Conservation (phyloP, 495 filamentous ascomycete genomes). For the Cetradonia linearis region DNA sequence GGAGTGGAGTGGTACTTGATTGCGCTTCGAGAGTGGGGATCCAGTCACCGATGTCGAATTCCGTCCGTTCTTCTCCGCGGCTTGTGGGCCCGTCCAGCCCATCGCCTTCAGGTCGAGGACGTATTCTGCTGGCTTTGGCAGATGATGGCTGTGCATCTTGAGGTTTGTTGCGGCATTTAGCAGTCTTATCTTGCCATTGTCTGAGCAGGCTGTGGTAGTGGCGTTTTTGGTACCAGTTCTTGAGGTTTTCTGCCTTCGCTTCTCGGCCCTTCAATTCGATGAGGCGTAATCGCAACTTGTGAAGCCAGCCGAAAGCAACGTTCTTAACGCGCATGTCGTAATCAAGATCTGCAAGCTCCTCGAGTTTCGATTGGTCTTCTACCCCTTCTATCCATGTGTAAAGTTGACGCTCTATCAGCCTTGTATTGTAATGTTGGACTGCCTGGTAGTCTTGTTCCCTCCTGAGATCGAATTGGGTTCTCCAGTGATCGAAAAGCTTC, state of each 20-base stretch:
- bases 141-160: slow-evolving; percentile 8
- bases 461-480: slow-evolving; percentile 31
- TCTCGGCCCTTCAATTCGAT: slow-evolving; percentile 40
- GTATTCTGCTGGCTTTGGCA: slow-evolving; percentile 5
- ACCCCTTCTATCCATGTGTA: slow-evolving; percentile 38
- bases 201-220: slow-evolving; percentile 48
- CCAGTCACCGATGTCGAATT: slow-evolving; percentile 40
- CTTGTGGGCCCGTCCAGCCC: slow-evolving; percentile 16
- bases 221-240: slow-evolving; percentile 46
- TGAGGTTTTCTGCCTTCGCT: slow-evolving; percentile 44
- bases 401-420: slow-evolving; percentile 38
- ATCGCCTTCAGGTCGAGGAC: slow-evolving; percentile 9
- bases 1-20: slow-evolving; percentile 37
- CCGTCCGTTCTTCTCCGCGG: slow-evolving; percentile 32
- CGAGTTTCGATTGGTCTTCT: slow-evolving; percentile 34
- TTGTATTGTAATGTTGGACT: slow-evolving; percentile 33
- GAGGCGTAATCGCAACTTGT: slow-evolving; percentile 42
- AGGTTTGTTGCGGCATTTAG: slow-evolving; percentile 29
- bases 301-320: slow-evolving; percentile 35
- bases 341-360: slow-evolving; percentile 40
- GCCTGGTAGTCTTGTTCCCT: slow-evolving; percentile 35
- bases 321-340: slow-evolving; percentile 40
- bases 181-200: slow-evolving; percentile 45
- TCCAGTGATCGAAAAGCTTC: slow-evolving; percentile 38
- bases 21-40: slow-evolving; percentile 31